phyloP scores from a whole-genome alignment of 306 rosid species.

The Vicia villosa region DNA sequence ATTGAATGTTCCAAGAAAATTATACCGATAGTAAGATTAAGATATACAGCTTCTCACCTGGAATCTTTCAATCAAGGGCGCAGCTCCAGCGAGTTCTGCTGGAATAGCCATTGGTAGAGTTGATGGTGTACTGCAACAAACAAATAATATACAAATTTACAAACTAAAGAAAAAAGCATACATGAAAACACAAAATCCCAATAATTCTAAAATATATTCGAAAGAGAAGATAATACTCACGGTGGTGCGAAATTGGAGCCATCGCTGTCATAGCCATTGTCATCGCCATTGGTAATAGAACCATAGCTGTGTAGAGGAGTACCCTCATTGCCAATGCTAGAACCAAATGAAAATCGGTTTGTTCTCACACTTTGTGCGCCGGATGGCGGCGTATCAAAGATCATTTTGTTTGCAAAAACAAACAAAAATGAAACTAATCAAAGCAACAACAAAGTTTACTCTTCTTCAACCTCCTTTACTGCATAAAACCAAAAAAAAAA shows the following conservation, averaged over 20 bases:
- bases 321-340: conserved; percentile 63
- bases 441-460: conserved; percentile 30
- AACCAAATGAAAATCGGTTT: conserved; percentile 60
- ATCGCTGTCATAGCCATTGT: conserved; percentile 73
- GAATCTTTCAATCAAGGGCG: conserved; percentile 78
- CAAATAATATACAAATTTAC: conserved; percentile 9
- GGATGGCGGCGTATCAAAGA: conserved; percentile 57
- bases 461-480: conserved; percentile 30
- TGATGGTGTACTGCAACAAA: conserved; percentile 66
- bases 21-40: not conserved
- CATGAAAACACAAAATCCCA: conserved; percentile 12
- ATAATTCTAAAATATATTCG: not conserved
- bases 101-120: conserved; percentile 73
- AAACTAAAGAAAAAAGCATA: not conserved
- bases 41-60: conserved; percentile 55
- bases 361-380: conserved; percentile 71
- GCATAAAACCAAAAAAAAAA: not conserved
- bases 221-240: conserved; percentile 52
- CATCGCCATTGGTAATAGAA: conserved; percentile 56
- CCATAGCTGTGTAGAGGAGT: conserved; percentile 52
- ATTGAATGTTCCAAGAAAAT: conserved; percentile 14
- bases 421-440: conserved; percentile 39
- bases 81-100: conserved; percentile 75
- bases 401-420: conserved; percentile 49
- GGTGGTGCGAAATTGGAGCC: conserved; percentile 74